Percentiles rank a stretch among this genome's conserved stretches.
Conservation (phyloP, 2,329 filamentous ascomycete species). For the Fusarium acutatum region DNA sequence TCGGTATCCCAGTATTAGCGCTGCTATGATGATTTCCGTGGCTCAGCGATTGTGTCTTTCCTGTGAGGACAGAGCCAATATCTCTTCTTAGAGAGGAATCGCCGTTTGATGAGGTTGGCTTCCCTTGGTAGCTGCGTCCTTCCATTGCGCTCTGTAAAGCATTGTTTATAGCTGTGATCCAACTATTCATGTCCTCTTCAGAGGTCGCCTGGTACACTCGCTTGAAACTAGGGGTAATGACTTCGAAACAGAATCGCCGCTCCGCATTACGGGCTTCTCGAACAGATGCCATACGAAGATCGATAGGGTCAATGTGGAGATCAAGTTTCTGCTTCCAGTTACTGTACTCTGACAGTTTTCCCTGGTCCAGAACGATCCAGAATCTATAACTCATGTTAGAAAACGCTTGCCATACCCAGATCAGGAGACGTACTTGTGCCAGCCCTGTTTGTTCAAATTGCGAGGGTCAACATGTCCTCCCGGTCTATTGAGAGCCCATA, state of each 20-base stretch:
- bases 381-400: slow-evolving; percentile 67
- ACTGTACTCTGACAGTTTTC: slow-evolving; percentile 96
- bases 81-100: slow-evolving; percentile 77
- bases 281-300: slow-evolving; percentile 95
- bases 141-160: slow-evolving; percentile 96
- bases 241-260: slow-evolving; percentile 95
- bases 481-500: slow-evolving; percentile 94
- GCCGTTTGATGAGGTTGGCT: slow-evolving; percentile 52
- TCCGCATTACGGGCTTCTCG: slow-evolving; percentile 95
- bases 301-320: slow-evolving; percentile 97
- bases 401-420: neutral
- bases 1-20: slow-evolving; percentile 66
- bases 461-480: slow-evolving; percentile 95
- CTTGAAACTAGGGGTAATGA: slow-evolving; percentile 96
- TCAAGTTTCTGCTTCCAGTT: slow-evolving; percentile 99
- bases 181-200: slow-evolving; percentile 96
- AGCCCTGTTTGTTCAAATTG: slow-evolving; percentile 94
- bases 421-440: slow-evolving; percentile 84
- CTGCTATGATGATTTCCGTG: slow-evolving; percentile 62
- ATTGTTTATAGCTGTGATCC: slow-evolving; percentile 97
- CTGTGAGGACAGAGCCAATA: slow-evolving; percentile 91
- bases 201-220: slow-evolving; percentile 97
- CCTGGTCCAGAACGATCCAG: slow-evolving; percentile 98
- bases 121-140: slow-evolving; percentile 70
- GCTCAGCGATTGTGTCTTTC: slow-evolving; percentile 81